Percentiles rank a stretch among this genome's conserved stretches.
Evolutionary conservation across 179 eudicot genomes (phyloP).

Genomic region (Sideroxylon spinosum): DNA sequence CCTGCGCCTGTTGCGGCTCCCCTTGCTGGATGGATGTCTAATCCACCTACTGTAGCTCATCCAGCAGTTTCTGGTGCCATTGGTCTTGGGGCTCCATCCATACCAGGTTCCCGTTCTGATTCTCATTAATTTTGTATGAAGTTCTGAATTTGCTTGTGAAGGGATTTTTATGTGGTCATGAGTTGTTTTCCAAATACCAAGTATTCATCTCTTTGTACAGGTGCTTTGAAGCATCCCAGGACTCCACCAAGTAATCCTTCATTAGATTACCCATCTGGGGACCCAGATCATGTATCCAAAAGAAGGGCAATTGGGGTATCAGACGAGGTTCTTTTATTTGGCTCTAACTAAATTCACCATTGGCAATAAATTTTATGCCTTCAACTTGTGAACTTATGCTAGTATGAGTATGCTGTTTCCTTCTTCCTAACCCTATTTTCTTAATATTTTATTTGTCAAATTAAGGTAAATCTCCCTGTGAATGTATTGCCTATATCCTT

Average conservation of each 20-base stretch:
- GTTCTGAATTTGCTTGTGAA: neutral
- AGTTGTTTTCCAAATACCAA: conserved; percentile 12
- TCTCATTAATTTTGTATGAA: neutral
- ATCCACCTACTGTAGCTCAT: conserved; percentile 59
- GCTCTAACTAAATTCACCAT: neutral
- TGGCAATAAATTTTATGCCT: neutral
- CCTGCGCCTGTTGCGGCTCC: conserved; percentile 63
- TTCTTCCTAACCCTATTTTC: neutral
- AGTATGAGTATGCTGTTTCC: neutral
- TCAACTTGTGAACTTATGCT: neutral
- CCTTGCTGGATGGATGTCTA: conserved; percentile 96
- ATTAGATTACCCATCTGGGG: conserved; percentile 74
- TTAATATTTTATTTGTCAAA: neutral
- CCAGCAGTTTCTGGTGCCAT: conserved; percentile 82
- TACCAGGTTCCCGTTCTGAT: conserved; percentile 43
- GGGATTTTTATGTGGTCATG: neutral
- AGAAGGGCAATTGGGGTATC: conserved; percentile 65
- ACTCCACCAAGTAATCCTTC: conserved; percentile 80
- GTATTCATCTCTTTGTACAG: conserved; percentile 30
- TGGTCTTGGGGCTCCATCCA: conserved; percentile 72
- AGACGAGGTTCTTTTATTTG: conserved; percentile 57
- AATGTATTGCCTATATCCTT: conserved; percentile 67
- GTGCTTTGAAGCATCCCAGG: conserved; percentile 82
- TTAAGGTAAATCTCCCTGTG: conserved; percentile 62
- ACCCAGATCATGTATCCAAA: conserved; percentile 73